Base-by-base conservation (phyloP, 495 filamentous ascomycete species). In the Apodospora peruviana region DNA sequence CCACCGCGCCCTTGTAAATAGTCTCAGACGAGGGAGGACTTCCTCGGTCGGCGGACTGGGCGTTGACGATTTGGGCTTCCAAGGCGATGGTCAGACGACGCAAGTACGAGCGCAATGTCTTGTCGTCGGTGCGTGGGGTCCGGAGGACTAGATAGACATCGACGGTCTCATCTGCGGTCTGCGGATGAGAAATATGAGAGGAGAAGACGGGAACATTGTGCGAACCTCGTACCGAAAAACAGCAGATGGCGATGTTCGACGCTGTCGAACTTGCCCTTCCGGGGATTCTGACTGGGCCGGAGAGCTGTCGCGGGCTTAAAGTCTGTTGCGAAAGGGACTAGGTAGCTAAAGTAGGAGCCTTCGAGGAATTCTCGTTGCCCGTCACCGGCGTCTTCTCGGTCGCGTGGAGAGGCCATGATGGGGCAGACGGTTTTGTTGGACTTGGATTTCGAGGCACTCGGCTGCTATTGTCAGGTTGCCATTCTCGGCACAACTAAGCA, bases 141-240 rank as follows among this genome's bases (percentile, higher is more conserved):
- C 81, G 71, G 37, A 95, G 74, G 20, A 90, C 74, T 45, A 91
- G 71, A 59, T 86, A 87, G 12, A 88, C 76, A 42, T 81, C 74
- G 52, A 88, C 75, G 34, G 77, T 78, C 72, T 95, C 89, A 83
- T 95, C 89, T 95, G 56, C 52, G 52, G 52, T 67, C 75, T 82
- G 66, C 55, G 60, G 64, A 84, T 87, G 65, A 89, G 81, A 79
- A 81, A 56, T 46, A 52, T 53, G 61, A 59, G 58, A 81, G 75
- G 76, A 63, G 55, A 59, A 51, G 38, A 58, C 50, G 44, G 51
- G 60, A 37, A 44, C 44, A 49, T 51, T 45, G 47, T 46, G 51
- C 41, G 43, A 65, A 78, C 60, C 45, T 49, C 65, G 40, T 78
- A 94, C 89, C 87, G 69, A 90, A 88, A 58, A 78, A 79, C 18